These are phyloP conservation scores for Plasmodium fragile DNA, from an alignment of 169 alveolate species.

Conservation along the genomic window DNA sequence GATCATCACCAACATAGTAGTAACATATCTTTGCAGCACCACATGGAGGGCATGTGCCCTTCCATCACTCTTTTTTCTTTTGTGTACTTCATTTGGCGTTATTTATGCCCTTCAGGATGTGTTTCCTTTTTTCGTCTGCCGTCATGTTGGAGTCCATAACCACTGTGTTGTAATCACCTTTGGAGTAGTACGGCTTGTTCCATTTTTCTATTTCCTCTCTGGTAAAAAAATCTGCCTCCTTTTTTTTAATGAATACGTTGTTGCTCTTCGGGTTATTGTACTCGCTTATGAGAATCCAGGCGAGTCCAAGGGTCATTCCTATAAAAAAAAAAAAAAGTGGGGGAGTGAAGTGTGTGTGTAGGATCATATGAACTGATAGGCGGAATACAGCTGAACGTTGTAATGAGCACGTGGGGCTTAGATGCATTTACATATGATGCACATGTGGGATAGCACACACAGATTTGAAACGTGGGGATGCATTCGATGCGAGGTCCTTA, in stretches of 20 bases:
- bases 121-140: slow-evolving; percentile 45
- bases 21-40: background rate
- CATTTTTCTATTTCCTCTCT: slow-evolving; percentile 72
- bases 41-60: background rate
- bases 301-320: slow-evolving; percentile 73
- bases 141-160: slow-evolving; percentile 18
- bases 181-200: slow-evolving; percentile 65
- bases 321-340: background rate
- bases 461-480: background rate
- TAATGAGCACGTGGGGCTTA: background rate
- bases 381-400: background rate
- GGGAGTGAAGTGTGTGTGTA: background rate
- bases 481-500: background rate
- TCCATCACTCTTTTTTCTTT: background rate
- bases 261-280: slow-evolving; percentile 66
- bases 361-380: background rate
- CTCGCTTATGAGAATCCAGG: slow-evolving; percentile 73
- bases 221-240: slow-evolving; percentile 71
- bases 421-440: background rate
- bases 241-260: slow-evolving; percentile 68
- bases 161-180: background rate
- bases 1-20: background rate
- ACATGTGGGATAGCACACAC: background rate
- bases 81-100: slow-evolving; percentile 7
- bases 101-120: slow-evolving; percentile 38